These are phyloP conservation scores for Dictyostelium citrinum DNA, from an alignment of 78 protist genomes.

Conservation along the genomic window DNA sequence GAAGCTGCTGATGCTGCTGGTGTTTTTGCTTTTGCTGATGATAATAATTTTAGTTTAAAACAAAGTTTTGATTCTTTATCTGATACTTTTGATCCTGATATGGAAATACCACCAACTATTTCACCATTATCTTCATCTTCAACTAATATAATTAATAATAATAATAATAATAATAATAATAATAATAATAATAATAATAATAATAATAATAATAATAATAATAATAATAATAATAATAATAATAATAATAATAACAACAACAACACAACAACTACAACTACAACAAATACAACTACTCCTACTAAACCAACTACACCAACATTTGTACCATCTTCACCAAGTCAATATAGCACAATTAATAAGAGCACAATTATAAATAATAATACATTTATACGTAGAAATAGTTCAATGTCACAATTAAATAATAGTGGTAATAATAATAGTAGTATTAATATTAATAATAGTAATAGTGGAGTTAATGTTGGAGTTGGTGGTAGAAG, in stretches of 20 bases:
- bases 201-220: neutral
- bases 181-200: neutral
- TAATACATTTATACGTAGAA: conserved; percentile 11
- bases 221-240: neutral
- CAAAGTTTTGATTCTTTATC: neutral
- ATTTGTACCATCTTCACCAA: neutral
- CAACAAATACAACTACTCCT: too few relatives aligned
- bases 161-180: neutral
- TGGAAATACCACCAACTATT: neutral
- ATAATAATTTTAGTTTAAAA: neutral
- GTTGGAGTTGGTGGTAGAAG: neutral
- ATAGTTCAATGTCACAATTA: conserved; percentile 19
- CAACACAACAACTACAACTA: neutral
- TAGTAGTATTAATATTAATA: neutral
- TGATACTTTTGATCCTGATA: neutral
- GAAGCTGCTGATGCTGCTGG: conserved; percentile 79
- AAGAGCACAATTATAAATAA: conserved; percentile 1
- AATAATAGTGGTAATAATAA: neutral
- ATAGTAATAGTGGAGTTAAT: neutral
- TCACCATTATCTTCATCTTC: neutral
- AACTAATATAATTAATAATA: neutral
- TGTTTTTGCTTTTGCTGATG: conserved; percentile 76
- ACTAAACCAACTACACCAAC: neutral
- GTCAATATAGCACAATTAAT: neutral
- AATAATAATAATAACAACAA: neutral